Conservation (phyloP, 73 alveolate genomes). For the Paramecium pentaurelia region DNA sequence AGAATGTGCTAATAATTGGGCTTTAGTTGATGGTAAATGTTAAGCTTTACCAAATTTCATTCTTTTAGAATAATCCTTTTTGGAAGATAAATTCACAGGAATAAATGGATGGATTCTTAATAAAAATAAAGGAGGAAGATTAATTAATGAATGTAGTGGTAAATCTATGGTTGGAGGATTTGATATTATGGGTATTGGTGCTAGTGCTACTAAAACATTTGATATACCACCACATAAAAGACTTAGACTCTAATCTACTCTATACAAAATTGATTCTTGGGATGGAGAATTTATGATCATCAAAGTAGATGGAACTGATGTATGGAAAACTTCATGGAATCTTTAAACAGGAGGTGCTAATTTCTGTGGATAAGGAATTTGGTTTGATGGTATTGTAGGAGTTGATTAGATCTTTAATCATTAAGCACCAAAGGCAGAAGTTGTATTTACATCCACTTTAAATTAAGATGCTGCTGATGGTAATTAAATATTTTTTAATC, state of each 20-base stretch:
- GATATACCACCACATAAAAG: constrained; percentile 16
- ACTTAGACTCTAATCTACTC: not conserved
- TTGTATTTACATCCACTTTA: constrained; percentile 26
- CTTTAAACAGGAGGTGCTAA: constrained; percentile 39
- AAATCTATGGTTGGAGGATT: constrained; percentile 41
- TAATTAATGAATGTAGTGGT: not conserved
- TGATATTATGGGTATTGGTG: not conserved
- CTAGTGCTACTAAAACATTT: not conserved
- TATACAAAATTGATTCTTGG: constrained; percentile 41
- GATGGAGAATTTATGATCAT: not conserved
- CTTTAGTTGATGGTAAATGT: not conserved
- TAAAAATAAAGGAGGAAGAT: not conserved
- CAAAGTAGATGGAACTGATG: not conserved
- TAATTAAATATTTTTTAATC: not conserved
- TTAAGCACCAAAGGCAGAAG: not conserved
- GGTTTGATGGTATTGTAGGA: not conserved
- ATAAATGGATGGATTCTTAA: not conserved
- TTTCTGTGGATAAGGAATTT: constrained; percentile 2
- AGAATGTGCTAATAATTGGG: constrained; percentile 39
- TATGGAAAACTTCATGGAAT: constrained; percentile 22
- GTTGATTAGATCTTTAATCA: constrained; percentile 14
- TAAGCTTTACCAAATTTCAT: constrained; percentile 7
- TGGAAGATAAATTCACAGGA: constrained; percentile 33
- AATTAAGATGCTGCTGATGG: constrained; percentile 49
- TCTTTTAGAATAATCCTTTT: not conserved